These are phyloP conservation scores for Arabis hirsuta DNA, from an alignment of 345 rosid species.

Conservation along the genomic window DNA sequence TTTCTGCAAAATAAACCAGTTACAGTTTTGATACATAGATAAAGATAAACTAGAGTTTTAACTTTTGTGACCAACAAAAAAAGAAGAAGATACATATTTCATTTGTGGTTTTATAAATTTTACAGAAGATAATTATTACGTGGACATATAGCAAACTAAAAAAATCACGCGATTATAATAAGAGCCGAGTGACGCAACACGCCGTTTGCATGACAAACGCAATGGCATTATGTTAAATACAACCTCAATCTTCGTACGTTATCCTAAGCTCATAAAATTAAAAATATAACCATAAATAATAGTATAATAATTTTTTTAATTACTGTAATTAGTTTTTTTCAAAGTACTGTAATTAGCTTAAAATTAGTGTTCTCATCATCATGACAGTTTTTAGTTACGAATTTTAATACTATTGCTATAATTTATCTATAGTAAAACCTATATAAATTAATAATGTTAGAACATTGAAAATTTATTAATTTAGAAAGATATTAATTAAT, in stretches of 20 bases:
- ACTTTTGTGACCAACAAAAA: no score
- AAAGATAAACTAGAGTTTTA: no score
- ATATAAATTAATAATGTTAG: no score
- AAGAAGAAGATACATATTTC: slow-evolving; percentile 5
- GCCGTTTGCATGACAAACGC: slow-evolving; percentile 42
- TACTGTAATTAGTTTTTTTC: background rate
- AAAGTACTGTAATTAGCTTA: background rate
- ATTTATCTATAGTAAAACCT: no score
- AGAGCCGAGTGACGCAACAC: slow-evolving; percentile 38
- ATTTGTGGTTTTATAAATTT: background rate
- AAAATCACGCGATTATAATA: slow-evolving; percentile 13
- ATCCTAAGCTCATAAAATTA: background rate
- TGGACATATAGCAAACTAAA: slow-evolving; percentile 26
- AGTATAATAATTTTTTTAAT: background rate
- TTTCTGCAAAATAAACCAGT: no score
- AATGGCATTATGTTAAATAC: slow-evolving; percentile 21
- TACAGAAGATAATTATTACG: slow-evolving; percentile 12
- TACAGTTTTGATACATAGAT: no score
- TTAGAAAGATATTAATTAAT: no score
- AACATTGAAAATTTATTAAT: no score
- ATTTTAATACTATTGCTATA: no score
- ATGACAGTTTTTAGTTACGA: no score
- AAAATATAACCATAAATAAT: background rate
- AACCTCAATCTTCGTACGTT: slow-evolving; percentile 18
- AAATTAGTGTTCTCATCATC: slow-evolving; percentile 7